phyloP scores from a whole-genome alignment of 2,329 filamentous ascomycete species.

The Parastagonospora nodorum region DNA sequence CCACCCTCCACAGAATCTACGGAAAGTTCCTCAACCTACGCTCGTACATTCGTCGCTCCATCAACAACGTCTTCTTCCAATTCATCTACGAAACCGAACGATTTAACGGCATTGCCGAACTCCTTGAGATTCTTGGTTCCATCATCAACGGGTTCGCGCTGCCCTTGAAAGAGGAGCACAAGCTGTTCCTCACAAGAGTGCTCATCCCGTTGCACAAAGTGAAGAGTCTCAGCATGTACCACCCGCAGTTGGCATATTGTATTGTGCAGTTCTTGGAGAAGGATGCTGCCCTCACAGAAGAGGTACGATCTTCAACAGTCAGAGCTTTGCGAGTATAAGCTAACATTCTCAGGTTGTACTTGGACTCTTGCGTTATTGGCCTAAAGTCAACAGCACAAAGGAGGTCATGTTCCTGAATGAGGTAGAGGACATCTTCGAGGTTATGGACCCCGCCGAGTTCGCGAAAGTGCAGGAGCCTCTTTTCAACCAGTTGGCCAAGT shows the following conservation, averaged over 20 bases:
- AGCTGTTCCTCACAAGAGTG: constrained; percentile 93
- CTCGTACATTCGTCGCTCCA: constrained; percentile 95
- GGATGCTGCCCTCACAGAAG: constrained; percentile 94
- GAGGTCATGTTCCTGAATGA: constrained; percentile 99
- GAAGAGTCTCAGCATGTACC: constrained; percentile 99
- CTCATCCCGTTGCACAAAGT: constrained; percentile 95
- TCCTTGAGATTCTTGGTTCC: constrained; percentile 94
- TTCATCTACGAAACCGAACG: constrained; percentile 98
- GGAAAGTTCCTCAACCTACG: constrained; percentile 98
- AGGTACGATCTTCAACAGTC: constrained; percentile 62
- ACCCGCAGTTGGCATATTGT: constrained; percentile 96
- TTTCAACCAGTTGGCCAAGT: constrained; percentile 97
- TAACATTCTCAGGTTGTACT: constrained; percentile 74
- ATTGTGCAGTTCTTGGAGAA: constrained; percentile 99
- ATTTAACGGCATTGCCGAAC: constrained; percentile 96
- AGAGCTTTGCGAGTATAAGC: constrained; percentile 8
- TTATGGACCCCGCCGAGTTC: constrained; percentile 98
- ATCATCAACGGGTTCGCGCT: constrained; percentile 99
- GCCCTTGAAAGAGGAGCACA: constrained; percentile 97
- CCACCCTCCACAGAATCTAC: constrained; percentile 95
- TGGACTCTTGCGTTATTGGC: constrained; percentile 94
- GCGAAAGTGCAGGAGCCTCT: constrained; percentile 97
- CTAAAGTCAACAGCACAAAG: constrained; percentile 99
- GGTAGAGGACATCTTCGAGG: constrained; percentile 98
- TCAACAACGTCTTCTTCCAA: constrained; percentile 99